These are phyloP conservation scores for Scedosporium aurantiacum DNA, from an alignment of 2,329 filamentous ascomycete genomes.

Conservation along the genomic window DNA sequence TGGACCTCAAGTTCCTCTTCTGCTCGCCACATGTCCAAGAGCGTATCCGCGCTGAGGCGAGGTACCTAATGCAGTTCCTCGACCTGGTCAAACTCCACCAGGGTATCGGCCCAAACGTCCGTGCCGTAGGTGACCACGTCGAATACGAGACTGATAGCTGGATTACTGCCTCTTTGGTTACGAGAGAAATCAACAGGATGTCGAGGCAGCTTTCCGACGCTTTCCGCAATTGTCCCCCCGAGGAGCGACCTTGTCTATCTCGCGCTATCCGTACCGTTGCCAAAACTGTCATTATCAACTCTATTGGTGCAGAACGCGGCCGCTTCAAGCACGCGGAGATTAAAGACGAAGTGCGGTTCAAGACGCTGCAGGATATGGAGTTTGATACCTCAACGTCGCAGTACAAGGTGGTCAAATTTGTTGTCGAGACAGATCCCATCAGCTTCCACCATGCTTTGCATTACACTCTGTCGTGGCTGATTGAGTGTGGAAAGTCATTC, in stretches of 20 bases:
- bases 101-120: slow-evolving; percentile 85
- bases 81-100: slow-evolving; percentile 94
- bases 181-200: slow-evolving; percentile 85
- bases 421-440: slow-evolving; percentile 80
- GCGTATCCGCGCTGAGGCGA: slow-evolving; percentile 67
- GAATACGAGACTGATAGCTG: slow-evolving; percentile 97
- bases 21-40: slow-evolving; percentile 81
- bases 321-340: slow-evolving; percentile 82
- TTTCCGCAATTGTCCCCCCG: slow-evolving; percentile 59
- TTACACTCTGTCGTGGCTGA: slow-evolving; percentile 90
- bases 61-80: slow-evolving; percentile 88
- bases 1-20: slow-evolving; percentile 85
- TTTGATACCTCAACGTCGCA: slow-evolving; percentile 51
- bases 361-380: slow-evolving; percentile 64
- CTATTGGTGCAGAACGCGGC: slow-evolving; percentile 75
- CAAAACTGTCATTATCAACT: slow-evolving; percentile 78
- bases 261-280: slow-evolving; percentile 64
- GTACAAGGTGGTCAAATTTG: slow-evolving; percentile 71
- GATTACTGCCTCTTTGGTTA: slow-evolving; percentile 93
- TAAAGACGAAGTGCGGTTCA: slow-evolving; percentile 77
- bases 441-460: slow-evolving; percentile 97
- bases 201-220: slow-evolving; percentile 82
- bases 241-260: slow-evolving; percentile 55
- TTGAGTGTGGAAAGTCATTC: slow-evolving; percentile 78
- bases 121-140: slow-evolving; percentile 88